Conservation (phyloP, 2,329 filamentous ascomycete species). For the Colletotrichum lentis region DNA sequence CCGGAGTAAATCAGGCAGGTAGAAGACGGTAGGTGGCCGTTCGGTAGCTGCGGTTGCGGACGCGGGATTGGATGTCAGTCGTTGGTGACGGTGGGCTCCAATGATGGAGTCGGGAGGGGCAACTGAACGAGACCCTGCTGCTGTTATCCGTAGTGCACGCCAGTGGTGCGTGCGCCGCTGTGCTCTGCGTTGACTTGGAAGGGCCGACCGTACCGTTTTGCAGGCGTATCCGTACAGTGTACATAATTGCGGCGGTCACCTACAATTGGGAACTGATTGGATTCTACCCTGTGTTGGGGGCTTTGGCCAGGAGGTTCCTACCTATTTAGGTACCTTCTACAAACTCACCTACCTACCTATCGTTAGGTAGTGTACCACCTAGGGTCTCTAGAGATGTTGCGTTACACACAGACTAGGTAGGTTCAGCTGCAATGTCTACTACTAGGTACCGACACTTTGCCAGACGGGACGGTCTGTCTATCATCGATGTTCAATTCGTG, state of each 20-base stretch:
- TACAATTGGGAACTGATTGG: neutral
- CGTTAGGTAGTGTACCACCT: too few species aligned
- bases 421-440: neutral
- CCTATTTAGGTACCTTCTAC: too few species aligned
- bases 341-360: too few species aligned
- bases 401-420: too few species aligned
- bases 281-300: neutral
- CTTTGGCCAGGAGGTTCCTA: neutral
- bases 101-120: slow-evolving; percentile 30
- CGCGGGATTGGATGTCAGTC: slow-evolving; percentile 22
- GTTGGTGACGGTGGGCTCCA: slow-evolving; percentile 30
- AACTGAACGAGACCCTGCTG: slow-evolving; percentile 14
- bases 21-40: slow-evolving; percentile 18
- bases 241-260: too few species aligned
- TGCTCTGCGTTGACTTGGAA: neutral
- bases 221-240: neutral
- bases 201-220: neutral
- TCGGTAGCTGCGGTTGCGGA: slow-evolving; percentile 31
- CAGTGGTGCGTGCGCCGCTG: neutral
- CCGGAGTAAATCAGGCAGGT: slow-evolving; percentile 13
- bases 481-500: too few species aligned
- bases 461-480: neutral
- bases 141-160: neutral
- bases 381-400: too few species aligned
- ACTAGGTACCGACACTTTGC: neutral